A percentile compares a stretch with the other conserved stretches of the same genome.
Conservation (phyloP, 306 rosid genomes). For the Casuarina cunninghamiana region DNA sequence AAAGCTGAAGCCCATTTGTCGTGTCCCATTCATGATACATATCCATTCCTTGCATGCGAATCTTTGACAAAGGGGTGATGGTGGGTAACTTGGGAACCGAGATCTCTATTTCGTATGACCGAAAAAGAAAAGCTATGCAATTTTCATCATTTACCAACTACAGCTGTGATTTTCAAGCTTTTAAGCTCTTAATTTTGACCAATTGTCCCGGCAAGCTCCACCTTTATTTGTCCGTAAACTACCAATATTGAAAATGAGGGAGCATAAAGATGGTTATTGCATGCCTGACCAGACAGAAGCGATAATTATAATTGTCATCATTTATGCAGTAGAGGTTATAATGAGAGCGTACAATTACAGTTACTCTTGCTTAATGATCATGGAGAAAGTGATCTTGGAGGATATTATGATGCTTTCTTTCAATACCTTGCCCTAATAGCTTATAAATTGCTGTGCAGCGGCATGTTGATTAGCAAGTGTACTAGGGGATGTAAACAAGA, state of each 20-base stretch:
- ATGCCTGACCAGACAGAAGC: conserved; percentile 7
- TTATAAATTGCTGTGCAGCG: too few relatives aligned
- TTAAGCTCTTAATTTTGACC: conserved; percentile 31
- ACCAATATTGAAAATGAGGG: conserved; percentile 8
- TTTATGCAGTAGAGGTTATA: background rate
- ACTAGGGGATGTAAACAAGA: too few relatives aligned
- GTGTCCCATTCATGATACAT: conserved; percentile 51
- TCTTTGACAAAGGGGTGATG: conserved; percentile 52
- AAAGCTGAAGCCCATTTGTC: conserved; percentile 48
- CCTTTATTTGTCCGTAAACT: conserved; percentile 14
- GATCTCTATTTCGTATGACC: conserved; percentile 16
- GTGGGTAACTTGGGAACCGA: conserved; percentile 37
- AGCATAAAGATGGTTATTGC: background rate
- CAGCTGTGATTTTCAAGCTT: conserved; percentile 32
- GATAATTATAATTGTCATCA: conserved; percentile 7
- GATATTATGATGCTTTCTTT: background rate
- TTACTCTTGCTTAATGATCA: background rate
- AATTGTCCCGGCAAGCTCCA: conserved; percentile 18
- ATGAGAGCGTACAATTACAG: background rate
- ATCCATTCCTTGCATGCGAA: conserved; percentile 54
- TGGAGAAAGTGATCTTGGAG: background rate
- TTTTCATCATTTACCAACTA: conserved; percentile 41
- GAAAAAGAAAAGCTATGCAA: background rate
- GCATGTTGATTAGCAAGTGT: too few relatives aligned
- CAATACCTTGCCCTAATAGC: too few relatives aligned